Base-by-base conservation (phyloP, 1,139 yeast genomes). In the Blastobotrys buckinghamii region DNA sequence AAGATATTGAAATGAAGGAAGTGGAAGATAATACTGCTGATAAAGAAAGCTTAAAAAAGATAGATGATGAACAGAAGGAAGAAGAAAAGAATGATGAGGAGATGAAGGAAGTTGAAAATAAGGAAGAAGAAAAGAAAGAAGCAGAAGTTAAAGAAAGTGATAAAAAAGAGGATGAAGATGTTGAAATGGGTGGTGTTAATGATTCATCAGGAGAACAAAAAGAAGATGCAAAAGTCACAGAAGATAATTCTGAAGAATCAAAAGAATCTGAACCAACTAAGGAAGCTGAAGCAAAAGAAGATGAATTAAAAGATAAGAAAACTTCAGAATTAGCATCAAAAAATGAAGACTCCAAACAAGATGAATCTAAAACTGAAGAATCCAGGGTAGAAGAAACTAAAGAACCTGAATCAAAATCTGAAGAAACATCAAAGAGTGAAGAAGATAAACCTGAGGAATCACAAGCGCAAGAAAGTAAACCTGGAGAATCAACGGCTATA, bases 51-150 rank as follows among this genome's bases (percentile, higher is more conserved):
- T 6, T n/a, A 40, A 44, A 39, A 2, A 34, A 26, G 24, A 22
- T n/a, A 22, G 24, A 7, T 22, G 7, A 22, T 4, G 24, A 22
- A 22, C 6, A 22, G 7, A 35, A 45, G 17, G 13, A 17, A 6
- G 15, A 27, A 26, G 33, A 45, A 27, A 19, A 13, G 1, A 16
- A n/a, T 24, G 43, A 38, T 20, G 32, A 36, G 15, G 17, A 17
- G 8, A 36, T 35, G 3, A 15, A 16, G 8, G 29, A 44, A 24
- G 26, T 33, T 27, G 19, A 36, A 41, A 38, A 41, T 32, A 29
- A 39, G 24, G 48, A 43, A 22, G 44, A 29, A 30, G 39, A 33
- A 34, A 35, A 49, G 43, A 44, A 49, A 5, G 49, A 43, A 17
- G 50, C 43, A 16, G 33, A 17, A 9, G 22, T 48, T 19, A 50